phyloP scores from a whole-genome alignment of 140 eudicot genomes.

The Stevia rebaudiana region DNA sequence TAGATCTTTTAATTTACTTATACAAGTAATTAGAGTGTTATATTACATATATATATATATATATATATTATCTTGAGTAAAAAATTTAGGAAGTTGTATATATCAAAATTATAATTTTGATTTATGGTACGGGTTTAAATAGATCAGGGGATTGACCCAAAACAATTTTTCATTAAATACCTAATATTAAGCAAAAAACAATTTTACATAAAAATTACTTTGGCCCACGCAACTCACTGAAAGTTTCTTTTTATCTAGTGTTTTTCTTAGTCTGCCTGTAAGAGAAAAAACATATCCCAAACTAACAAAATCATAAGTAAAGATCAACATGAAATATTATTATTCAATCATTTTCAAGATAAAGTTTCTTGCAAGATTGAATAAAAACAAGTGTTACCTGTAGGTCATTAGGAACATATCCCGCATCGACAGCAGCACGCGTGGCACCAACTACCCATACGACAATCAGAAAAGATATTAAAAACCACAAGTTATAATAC shows the following conservation, averaged over 20 bases:
- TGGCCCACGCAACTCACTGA: neutral
- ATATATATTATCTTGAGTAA: neutral
- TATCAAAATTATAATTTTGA: neutral
- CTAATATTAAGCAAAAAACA: neutral
- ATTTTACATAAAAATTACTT: neutral
- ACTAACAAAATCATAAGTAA: neutral
- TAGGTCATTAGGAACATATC: slow-evolving; percentile 86
- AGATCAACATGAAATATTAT: neutral
- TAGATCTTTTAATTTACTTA: too few relatives aligned
- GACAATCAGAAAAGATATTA: slow-evolving; percentile 6
- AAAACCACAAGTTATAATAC: slow-evolving; percentile 1
- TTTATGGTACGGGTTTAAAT: neutral
- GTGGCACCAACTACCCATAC: slow-evolving; percentile 81
- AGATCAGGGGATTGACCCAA: neutral
- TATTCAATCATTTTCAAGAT: neutral
- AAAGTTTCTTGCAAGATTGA: neutral
- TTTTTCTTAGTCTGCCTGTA: neutral
- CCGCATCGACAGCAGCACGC: slow-evolving; percentile 99
- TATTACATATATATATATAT: neutral
- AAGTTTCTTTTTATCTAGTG: neutral
- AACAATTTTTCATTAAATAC: neutral
- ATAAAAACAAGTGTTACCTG: slow-evolving; percentile 48
- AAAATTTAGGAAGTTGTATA: neutral
- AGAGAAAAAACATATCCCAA: neutral
- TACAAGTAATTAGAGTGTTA: too few relatives aligned